Conservation (phyloP, 1,139 yeast genomes). For the Spathaspora sp. region DNA sequence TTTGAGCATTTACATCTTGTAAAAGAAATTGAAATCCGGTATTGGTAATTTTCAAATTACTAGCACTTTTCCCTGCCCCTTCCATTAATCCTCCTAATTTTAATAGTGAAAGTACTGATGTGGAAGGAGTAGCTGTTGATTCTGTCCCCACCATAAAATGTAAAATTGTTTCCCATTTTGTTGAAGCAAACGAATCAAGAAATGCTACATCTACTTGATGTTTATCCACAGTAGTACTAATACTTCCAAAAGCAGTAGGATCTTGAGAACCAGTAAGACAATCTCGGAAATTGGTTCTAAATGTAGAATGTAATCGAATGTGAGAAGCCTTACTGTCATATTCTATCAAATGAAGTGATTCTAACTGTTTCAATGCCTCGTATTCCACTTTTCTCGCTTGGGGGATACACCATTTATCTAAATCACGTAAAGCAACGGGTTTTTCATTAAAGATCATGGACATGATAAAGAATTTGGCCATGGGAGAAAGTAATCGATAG, state of each 20-base stretch:
- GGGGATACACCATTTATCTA: conserved; percentile 77
- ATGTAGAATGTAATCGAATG: conserved; percentile 67
- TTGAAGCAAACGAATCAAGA: conserved; percentile 77
- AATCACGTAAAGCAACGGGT: conserved; percentile 63
- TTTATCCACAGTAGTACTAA: conserved; percentile 31
- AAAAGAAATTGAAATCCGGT: conserved; percentile 90
- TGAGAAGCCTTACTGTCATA: conserved; percentile 57
- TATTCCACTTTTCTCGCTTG: conserved; percentile 54
- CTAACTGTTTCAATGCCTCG: conserved; percentile 78
- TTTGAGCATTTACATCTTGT: conserved; percentile 91
- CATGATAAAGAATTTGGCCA: conserved; percentile 88
- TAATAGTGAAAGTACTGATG: conserved; percentile 62
- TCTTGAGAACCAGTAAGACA: conserved; percentile 80
- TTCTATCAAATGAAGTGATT: conserved; percentile 71
- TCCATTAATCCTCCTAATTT: conserved; percentile 88
- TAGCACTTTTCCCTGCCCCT: conserved; percentile 33
- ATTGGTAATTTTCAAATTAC: conserved; percentile 72
- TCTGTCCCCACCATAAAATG: conserved; percentile 98
- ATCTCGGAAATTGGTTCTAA: conserved; percentile 71
- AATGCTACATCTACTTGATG: conserved; percentile 60
- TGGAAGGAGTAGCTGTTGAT: conserved; percentile 60
- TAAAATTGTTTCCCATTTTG: conserved; percentile 90
- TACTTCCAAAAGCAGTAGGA: conserved; percentile 46
- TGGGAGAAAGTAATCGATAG: conserved; percentile 79
- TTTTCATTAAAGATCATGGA: conserved; percentile 80